phyloP scores from a whole-genome alignment of 1,139 yeast species.

The Yamadazyma buinensis region DNA sequence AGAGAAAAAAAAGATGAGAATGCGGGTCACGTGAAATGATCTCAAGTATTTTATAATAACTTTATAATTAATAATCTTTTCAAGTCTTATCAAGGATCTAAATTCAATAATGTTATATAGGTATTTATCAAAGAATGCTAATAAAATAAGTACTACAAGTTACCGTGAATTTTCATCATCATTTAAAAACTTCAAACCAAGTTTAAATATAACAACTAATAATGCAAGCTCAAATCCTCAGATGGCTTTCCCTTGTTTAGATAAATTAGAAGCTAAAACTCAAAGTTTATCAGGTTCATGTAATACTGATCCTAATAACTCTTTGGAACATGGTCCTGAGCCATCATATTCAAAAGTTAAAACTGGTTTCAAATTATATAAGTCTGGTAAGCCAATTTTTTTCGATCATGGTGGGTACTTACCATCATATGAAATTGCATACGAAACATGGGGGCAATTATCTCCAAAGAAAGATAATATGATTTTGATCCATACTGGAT shows the following conservation, averaged over 20 bases:
- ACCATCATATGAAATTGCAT: slow-evolving; percentile 76
- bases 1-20: not conserved
- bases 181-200: too few species aligned
- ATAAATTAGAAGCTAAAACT: slow-evolving; percentile 62
- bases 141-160: too few species aligned
- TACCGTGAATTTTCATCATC: too few species aligned
- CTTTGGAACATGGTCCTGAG: slow-evolving; percentile 71
- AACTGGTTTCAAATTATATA: slow-evolving; percentile 62
- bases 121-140: too few species aligned
- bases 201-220: slow-evolving; percentile 1
- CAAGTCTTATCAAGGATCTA: too few species aligned
- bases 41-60: too few species aligned
- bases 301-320: slow-evolving; percentile 12
- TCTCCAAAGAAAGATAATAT: slow-evolving; percentile 65
- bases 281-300: slow-evolving; percentile 34
- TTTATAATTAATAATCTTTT: too few species aligned
- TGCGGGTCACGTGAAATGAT: slow-evolving; percentile 7
- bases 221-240: slow-evolving; percentile 48
- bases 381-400: slow-evolving; percentile 55
- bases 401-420: slow-evolving; percentile 81
- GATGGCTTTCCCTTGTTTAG: slow-evolving; percentile 82
- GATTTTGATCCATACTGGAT: slow-evolving; percentile 80
- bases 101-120: too few species aligned
- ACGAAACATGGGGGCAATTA: slow-evolving; percentile 85
- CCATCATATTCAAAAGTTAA: slow-evolving; percentile 74